These are phyloP conservation scores for Lycium barbarum DNA, from an alignment of 257 asterid species.

Conservation along the genomic window DNA sequence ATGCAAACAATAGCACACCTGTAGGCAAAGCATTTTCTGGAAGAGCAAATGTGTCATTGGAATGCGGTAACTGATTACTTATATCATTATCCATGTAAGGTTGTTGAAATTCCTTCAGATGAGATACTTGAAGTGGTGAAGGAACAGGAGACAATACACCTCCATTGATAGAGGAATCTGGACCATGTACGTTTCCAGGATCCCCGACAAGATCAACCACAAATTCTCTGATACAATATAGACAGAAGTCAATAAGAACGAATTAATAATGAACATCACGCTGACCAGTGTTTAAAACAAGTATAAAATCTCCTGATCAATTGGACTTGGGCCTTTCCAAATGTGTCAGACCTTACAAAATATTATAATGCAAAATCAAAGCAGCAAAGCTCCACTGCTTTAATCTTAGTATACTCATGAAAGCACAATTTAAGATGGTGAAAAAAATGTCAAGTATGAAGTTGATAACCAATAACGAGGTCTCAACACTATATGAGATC, in stretches of 20 bases:
- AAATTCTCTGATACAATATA: conserved; percentile 69
- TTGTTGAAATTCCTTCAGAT: conserved; percentile 69
- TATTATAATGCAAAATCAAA: conserved; percentile 19
- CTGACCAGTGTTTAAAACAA: background rate
- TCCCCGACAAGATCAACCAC: conserved; percentile 93
- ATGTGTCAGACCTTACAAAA: background rate
- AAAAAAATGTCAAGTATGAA: background rate
- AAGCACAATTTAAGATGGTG: conserved; percentile 3
- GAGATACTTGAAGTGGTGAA: conserved; percentile 85
- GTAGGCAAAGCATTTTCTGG: conserved; percentile 45
- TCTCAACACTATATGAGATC: background rate
- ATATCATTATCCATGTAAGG: conserved; percentile 47
- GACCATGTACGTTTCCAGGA: conserved; percentile 82
- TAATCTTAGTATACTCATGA: background rate
- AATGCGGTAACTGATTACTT: conserved; percentile 49
- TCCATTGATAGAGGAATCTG: conserved; percentile 86
- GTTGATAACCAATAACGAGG: background rate
- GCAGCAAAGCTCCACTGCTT: background rate
- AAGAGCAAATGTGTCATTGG: conserved; percentile 44
- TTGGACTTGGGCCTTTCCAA: background rate
- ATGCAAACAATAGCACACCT: conserved; percentile 53
- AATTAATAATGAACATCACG: background rate
- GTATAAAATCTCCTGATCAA: background rate
- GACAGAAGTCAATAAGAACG: conserved; percentile 32
- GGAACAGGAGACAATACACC: conserved; percentile 67